phyloP scores from a whole-genome alignment of 2,329 filamentous ascomycete genomes.

The Diplodia intermedia region DNA sequence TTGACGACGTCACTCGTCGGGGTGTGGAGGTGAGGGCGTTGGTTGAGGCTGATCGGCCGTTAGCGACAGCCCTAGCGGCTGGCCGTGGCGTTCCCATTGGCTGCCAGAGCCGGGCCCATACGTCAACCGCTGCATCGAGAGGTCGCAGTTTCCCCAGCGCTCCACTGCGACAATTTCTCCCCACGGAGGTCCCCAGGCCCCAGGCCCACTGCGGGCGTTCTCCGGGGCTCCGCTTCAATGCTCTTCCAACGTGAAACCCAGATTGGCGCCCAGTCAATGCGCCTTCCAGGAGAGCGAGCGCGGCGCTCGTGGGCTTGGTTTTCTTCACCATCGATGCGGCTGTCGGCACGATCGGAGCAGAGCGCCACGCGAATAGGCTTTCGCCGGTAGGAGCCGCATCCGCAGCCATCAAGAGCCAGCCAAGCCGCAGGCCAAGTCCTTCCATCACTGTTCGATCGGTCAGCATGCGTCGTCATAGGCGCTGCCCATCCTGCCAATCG shows the following conservation, averaged over 20 bases:
- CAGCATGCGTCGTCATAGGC: conserved; percentile 18
- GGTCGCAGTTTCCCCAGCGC: conserved; percentile 7
- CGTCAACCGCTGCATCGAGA: conserved; percentile 25
- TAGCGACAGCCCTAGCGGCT: not conserved
- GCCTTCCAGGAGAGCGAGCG: not conserved
- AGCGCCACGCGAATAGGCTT: conserved; percentile 16
- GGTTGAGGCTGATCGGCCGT: conserved; percentile 24
- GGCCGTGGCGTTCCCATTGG: conserved; percentile 18
- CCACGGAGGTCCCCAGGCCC: conserved; percentile 29
- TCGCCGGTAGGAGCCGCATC: conserved; percentile 21
- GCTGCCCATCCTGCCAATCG: conserved; percentile 18
- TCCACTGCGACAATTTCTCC: conserved; percentile 28
- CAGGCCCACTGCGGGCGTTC: conserved; percentile 24
- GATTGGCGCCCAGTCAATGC: not conserved
- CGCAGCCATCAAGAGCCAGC: conserved; percentile 17
- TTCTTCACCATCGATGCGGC: conserved; percentile 1
- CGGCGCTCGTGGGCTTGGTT: not conserved
- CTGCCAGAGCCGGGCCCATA: not conserved
- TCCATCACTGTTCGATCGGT: not conserved
- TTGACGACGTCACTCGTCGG: conserved; percentile 12
- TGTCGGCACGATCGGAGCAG: conserved; percentile 20
- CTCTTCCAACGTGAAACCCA: not conserved
- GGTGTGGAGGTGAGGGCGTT: conserved; percentile 6
- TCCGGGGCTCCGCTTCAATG: conserved; percentile 4
- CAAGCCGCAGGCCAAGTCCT: conserved; percentile 14